phyloP scores from a whole-genome alignment of 352 stramenopile species.

The Phytophthora kernoviae region DNA sequence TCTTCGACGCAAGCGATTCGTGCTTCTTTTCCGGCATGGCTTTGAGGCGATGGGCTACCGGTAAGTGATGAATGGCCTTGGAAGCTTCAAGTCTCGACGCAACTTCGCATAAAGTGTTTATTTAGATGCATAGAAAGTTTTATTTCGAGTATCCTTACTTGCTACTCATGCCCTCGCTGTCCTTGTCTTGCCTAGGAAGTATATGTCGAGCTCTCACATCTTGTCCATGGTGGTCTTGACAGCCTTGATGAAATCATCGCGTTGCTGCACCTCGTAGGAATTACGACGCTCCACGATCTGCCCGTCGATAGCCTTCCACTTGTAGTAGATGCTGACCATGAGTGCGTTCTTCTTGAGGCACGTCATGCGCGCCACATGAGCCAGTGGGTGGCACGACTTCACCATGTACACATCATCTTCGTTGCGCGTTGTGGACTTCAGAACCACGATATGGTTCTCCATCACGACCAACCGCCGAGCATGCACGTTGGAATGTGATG shows the following conservation, averaged over 20 bases:
- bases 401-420: conserved; percentile 78
- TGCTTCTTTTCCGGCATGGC: conserved; percentile 78
- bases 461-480: conserved; percentile 66
- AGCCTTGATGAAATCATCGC: conserved; percentile 87
- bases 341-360: conserved; percentile 90
- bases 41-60: conserved; percentile 4
- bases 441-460: conserved; percentile 78
- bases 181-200: too few species aligned
- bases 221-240: conserved; percentile 85
- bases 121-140: conserved; percentile 21
- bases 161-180: background rate
- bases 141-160: conserved; percentile 19
- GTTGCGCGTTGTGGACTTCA: conserved; percentile 68
- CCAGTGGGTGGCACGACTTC: conserved; percentile 77
- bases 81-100: background rate
- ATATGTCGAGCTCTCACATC: conserved; percentile 36
- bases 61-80: conserved; percentile 4
- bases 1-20: conserved; percentile 79
- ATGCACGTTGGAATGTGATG: conserved; percentile 48
- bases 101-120: conserved; percentile 31
- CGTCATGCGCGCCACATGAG: conserved; percentile 82
- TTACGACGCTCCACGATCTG: conserved; percentile 70
- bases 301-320: conserved; percentile 53
- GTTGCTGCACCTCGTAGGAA: conserved; percentile 86
- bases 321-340: conserved; percentile 90